phyloP scores from a whole-genome alignment of 306 rosid species.

The Vigna reflexopilosa region DNA sequence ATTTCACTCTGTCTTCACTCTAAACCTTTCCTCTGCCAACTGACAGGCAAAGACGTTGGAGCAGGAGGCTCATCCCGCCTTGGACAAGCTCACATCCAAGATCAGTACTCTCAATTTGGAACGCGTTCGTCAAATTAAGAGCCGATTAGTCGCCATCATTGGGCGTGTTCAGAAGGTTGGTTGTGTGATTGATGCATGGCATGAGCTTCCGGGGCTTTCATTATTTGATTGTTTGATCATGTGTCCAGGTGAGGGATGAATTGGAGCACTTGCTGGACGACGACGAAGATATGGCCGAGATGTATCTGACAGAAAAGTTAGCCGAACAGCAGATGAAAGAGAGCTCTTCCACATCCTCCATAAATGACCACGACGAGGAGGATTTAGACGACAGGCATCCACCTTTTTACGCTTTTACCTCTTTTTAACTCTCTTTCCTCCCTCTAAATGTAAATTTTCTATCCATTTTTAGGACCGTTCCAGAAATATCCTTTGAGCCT shows the following conservation, averaged over 20 bases:
- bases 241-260: conserved; percentile 64
- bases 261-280: conserved; percentile 94
- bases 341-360: conserved; percentile 64
- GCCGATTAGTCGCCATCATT: conserved; percentile 92
- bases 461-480: conserved; percentile 47
- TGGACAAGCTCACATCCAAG: conserved; percentile 93
- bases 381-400: background rate
- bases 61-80: conserved; percentile 95
- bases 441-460: too few species aligned
- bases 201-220: too few species aligned
- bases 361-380: conserved; percentile 40
- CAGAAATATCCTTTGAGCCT: conserved; percentile 69
- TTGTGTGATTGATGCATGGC: too few species aligned
- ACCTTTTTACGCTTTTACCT: too few species aligned
- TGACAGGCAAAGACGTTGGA: conserved; percentile 71
- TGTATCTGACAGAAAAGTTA: conserved; percentile 88
- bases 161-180: conserved; percentile 91
- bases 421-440: too few species aligned
- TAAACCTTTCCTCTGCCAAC: too few species aligned
- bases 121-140: conserved; percentile 94
- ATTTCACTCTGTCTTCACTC: too few species aligned
- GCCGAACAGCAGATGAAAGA: conserved; percentile 67
- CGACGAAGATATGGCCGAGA: conserved; percentile 98
- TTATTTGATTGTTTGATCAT: too few species aligned
- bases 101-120: conserved; percentile 96